Percentiles rank a stretch among this genome's conserved stretches.
phyloP scores from a whole-genome alignment of 139 green algal species.

The Auxenochlorella pyrenoidosa region DNA sequence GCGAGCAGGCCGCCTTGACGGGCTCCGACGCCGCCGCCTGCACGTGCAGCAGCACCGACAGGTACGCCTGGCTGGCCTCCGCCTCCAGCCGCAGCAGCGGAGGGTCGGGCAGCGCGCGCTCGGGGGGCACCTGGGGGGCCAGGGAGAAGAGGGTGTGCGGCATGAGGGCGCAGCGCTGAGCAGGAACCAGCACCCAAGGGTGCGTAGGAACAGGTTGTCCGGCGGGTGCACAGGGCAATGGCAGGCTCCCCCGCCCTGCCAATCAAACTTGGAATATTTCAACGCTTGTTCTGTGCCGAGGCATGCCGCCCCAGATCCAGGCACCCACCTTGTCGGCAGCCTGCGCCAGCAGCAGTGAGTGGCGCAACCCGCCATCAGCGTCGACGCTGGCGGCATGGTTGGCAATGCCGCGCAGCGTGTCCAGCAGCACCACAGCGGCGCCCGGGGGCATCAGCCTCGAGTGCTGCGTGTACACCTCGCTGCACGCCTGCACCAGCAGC shows the following conservation, averaged over 20 bases:
- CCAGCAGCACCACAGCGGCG: conserved; percentile 66
- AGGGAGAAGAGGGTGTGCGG: background rate
- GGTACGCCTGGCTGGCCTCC: conserved; percentile 86
- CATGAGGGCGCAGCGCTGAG: background rate
- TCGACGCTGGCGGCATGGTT: conserved; percentile 74
- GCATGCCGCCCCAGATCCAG: too few species aligned
- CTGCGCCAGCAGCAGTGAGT: conserved; percentile 73
- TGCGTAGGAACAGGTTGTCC: too few species aligned
- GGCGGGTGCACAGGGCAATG: too few species aligned
- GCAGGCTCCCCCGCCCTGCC: too few species aligned
- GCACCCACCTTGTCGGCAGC: conserved; percentile 18
- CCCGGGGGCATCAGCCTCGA: conserved; percentile 38
- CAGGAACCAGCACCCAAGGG: too few species aligned
- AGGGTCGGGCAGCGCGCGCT: conserved; percentile 81
- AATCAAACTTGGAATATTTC: too few species aligned
- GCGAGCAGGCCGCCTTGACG: conserved; percentile 20
- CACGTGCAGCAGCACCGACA: conserved; percentile 70
- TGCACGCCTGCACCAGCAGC: conserved; percentile 83
- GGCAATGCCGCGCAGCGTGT: conserved; percentile 72
- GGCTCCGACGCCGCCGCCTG: conserved; percentile 13
- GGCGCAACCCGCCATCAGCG: conserved; percentile 71
- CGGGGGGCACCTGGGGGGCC: conserved; percentile 59
- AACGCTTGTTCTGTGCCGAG: too few species aligned
- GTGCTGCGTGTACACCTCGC: conserved; percentile 72
- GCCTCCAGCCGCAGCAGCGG: conserved; percentile 93